Evolutionary conservation across 106 monocot genomes (phyloP), one percentile per base, ranked within the genome.

Genomic region (Hemerocallis citrina): DNA sequence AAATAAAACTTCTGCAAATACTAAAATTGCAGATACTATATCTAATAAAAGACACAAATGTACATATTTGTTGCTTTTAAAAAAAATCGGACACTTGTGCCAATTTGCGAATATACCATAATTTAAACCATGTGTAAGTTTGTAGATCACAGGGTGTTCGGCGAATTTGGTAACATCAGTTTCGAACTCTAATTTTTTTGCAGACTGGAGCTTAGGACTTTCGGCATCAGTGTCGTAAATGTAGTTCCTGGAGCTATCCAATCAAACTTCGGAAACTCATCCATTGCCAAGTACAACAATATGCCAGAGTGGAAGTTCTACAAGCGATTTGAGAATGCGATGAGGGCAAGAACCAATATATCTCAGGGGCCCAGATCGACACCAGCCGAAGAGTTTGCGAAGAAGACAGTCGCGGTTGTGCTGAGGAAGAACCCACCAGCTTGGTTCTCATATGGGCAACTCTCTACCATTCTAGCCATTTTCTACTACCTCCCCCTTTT

Each of bases 301-400:
- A 91, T 96, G 75, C 74, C 81, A 0, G 95, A 90, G 28, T 96
- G 90, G 95, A 96, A 87, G 58, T 74, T 80, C 28, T 96, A 84
- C 69, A 96, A 90, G 43, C 19, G 51, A 12, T 87, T 77, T 44
- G 87, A 81, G 43, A 43, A 62, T 23, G 61, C 76, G 6, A 72
- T 96, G 3, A 51, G 79, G 4, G 55, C 73, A 37, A 81, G 95
- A 32, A 72, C 87, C 5, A 60, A 37, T 13, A 33, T 74, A 17
- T 90, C 91, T 31, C 95, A 96, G 60, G 74, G 79, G 7, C 34
- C 67, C 12, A 69, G 30, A 52, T 61, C 86, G 22, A 87, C 91
- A 46, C 84, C 91, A 12, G 71, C 96, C 0, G 87, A 96, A 62
- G 76, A 81, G 40, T 79, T 96, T 52, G 91, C 96, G 27, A 77